Evolutionary conservation across 768 basidiomycete genomes (phyloP), one percentile per base, ranked within the genome.

Genomic region (Boletus reticuloceps): DNA sequence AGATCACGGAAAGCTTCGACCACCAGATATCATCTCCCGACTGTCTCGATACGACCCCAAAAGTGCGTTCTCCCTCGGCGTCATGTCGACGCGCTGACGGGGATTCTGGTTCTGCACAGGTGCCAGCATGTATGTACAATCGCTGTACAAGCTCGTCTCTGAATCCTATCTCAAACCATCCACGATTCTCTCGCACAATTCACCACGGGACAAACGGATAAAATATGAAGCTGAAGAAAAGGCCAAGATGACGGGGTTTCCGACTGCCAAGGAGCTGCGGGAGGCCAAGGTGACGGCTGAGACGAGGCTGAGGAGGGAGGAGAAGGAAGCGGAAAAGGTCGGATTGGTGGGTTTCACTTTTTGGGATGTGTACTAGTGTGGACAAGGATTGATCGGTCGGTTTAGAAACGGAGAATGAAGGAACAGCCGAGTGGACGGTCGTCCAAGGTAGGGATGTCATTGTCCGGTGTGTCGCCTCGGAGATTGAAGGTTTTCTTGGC

Each of bases 1-100:
- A 50, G 84, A 94, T 64, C 87, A 93, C 65, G 95, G 95, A 37
- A 95, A 94, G 69, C 79, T 96, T 64, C 83, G 84, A 46, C 79
- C 85, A 4, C 83, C 82, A 62, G 87, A 93, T 53, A 83, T 96
- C 45, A 60, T 89, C 25, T 72, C 77, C 17, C 69, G 72, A 39
- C 69, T 86, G 29, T 78, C 80, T 11, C 71, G 74, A 16, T 72
- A 72, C 54, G 83, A 89, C 61, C 68, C 76, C 13, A 88, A 86
- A 73, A 75, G 91, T 89, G 63, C 57, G 69, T 55, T 17, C 47
- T 47, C 25, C 63, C 53, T 63, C 58, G 46, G 36, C 14, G 13
- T 37, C 16, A 13, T n/a, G 16, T 34, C 27, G 39, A 63, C 39
- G 20, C 37, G 20, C 39, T 25, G 14, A 4, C 49, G 10, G 53